Base-by-base conservation (phyloP, 257 asterid species). In the Solanum ossicruentum region DNA sequence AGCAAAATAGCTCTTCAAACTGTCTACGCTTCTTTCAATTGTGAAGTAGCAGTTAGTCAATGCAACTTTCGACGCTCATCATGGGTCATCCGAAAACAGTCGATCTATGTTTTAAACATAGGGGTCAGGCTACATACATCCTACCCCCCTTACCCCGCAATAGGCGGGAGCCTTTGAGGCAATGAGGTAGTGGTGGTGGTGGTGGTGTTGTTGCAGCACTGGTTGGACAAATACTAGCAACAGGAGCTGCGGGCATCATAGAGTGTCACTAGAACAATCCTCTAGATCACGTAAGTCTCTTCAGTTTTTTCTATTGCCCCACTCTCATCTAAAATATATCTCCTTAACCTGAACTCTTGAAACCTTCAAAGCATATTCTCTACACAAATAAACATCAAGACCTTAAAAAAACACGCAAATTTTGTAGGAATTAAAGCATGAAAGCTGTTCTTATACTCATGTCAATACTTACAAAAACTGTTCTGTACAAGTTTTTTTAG, bases 401-500 rank as follows among this genome's bases (percentile, higher is more conserved):
- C 45, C 61, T 51, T 26, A 23, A 8, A 23, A 71, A 73, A 23
- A 8, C 61, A 49, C 15, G 23, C 82, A 75, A 51, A 23, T 21
- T 75, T 23, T 4, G 26, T 26, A 49, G 6, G 81, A 73, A 54
- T 51, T 23, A 23, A 75, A 49, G 21, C 23, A 23, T 39, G 11
- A 51, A 10, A 49, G 61, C 16, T 75, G 82, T 49, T 51, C 15
- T 23, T 13, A 49, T 51, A 51, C 23, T 72, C 67, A 47, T 36
- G 41, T 23, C 23, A 61, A 28, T 77, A 91, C 98, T 95, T 90
- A 97, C 99, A 92, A 87, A 97, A 97, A 87, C 93, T 97, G 87
- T 94, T 97, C 63, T 91, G 90, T 83, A 97, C 95, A 51, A 97
- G 97, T 90, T 94, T 97, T 92, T 97, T 91, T 84, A 97, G 87